Evolutionary conservation across 1,284 basidiomycete genomes (phyloP), one percentile per base, ranked within the genome.

Genomic region (Earliella scabrosa): DNA sequence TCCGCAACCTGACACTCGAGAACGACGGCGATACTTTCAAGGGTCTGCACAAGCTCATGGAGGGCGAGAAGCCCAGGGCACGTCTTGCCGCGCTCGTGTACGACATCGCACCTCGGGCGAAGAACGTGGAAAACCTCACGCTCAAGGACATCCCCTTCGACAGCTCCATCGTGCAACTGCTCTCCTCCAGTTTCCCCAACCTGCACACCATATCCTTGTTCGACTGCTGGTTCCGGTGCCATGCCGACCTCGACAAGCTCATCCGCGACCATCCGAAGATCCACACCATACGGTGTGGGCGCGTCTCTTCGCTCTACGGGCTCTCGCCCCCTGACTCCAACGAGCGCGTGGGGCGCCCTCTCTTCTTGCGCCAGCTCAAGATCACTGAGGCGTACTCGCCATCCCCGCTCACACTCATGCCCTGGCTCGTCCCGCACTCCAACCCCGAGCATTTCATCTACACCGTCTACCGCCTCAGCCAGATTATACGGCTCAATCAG

Each of bases 321-420:
- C 39, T 40, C 3, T 35, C 52, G 10, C 24, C 35, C 4, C 32
- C 44, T 2, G 38, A 34, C 10, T 11, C 34, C 16, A 26, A 34
- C 21, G 27, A 24, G 8, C 39, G 26, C 24, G 32, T 49, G 4
- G 46, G 40, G 16, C 20, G 43, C 14, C 48, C 48, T 23, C 38
- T 56, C 27, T 10, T 38, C 6, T 23, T 62, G 39, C 60, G 26
- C n/a, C 39, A 53, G 21, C 52, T 62, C 16, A 62, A 62, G 45
- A 32, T 62, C 24, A 54, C 55, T 3, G 60, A 62, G 45, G 57
- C 60, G 13, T 62, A 59, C 54, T 45, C 60, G n/a, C 54, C 60
- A 0, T 54, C 60, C 2, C 60, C 60, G 0, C 52, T 59, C 5
- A 62, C 60, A 1, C 32, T 62, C 13, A 59, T 57, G 54, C 60